Conservation (phyloP, 768 basidiomycete species). For the Psilocybe cyanescens region DNA sequence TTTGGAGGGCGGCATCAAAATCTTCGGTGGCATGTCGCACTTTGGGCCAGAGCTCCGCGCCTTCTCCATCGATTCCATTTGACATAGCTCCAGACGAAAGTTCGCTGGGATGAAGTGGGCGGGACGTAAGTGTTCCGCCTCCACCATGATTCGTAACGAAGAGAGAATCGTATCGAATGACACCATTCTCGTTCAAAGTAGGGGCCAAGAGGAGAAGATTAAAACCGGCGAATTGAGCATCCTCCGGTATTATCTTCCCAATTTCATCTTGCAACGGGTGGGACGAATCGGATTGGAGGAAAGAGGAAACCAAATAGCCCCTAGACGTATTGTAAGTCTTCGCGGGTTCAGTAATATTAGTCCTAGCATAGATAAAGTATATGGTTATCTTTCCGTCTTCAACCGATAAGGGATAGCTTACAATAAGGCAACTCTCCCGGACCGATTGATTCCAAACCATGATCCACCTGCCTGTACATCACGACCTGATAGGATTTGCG, state of each 20-base stretch:
- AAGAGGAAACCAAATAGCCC: constrained; percentile 69
- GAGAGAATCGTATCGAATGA: constrained; percentile 52
- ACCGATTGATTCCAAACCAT: constrained; percentile 75
- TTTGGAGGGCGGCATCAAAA: constrained; percentile 47
- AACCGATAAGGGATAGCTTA: constrained; percentile 39
- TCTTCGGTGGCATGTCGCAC: constrained; percentile 58
- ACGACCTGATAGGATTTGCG: constrained; percentile 69
- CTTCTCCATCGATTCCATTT: constrained; percentile 73
- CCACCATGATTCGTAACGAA: constrained; percentile 76
- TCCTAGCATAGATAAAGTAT: constrained; percentile 47
- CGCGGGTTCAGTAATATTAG: constrained; percentile 81
- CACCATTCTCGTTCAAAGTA: constrained; percentile 25
- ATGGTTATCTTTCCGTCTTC: constrained; percentile 11
- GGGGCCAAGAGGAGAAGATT: constrained; percentile 74
- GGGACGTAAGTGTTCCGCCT: constrained; percentile 58
- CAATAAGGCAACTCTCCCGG: constrained; percentile 75
- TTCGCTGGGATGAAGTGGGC: constrained; percentile 55
- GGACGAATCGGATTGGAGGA: constrained; percentile 58
- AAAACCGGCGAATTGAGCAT: constrained; percentile 75
- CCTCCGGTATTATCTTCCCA: constrained; percentile 46
- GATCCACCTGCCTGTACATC: constrained; percentile 78
- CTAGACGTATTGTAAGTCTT: constrained; percentile 58
- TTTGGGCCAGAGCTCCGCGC: constrained; percentile 74
- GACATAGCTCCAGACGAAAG: constrained; percentile 64
- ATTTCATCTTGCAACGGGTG: constrained; percentile 53